These are phyloP conservation scores for Thelonectria discophora DNA, from an alignment of 2,329 filamentous ascomycete genomes.

Conservation along the genomic window DNA sequence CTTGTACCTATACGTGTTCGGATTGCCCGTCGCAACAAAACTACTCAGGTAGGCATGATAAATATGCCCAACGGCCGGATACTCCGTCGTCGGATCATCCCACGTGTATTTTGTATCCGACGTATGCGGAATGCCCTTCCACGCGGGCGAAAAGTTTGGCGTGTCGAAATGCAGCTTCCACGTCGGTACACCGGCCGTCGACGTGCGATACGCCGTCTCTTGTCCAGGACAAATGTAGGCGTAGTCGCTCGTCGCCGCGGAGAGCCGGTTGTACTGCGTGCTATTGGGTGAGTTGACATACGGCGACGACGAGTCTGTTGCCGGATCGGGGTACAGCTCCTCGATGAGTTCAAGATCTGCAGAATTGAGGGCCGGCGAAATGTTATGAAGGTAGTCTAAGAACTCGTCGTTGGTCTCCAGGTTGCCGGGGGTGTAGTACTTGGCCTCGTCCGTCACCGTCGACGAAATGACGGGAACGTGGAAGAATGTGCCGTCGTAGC, in stretches of 20 bases:
- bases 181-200: constrained; percentile 44
- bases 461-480: constrained; percentile 50
- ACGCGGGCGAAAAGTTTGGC: constrained; percentile 45
- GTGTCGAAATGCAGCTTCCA: constrained; percentile 53
- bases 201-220: constrained; percentile 53
- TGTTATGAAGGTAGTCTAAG: constrained; percentile 48
- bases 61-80: constrained; percentile 48
- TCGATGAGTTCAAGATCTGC: constrained; percentile 43
- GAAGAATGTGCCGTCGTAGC: constrained; percentile 49
- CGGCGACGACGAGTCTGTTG: constrained; percentile 45
- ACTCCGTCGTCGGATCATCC: constrained; percentile 47
- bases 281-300: constrained; percentile 51
- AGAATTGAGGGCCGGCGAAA: constrained; percentile 42
- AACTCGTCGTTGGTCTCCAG: constrained; percentile 50
- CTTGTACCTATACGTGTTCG: constrained; percentile 41
- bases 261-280: constrained; percentile 55
- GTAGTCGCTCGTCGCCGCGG: constrained; percentile 55
- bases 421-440: constrained; percentile 44
- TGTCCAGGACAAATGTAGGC: constrained; percentile 55
- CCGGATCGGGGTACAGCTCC: constrained; percentile 49
- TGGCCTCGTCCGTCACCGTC: constrained; percentile 49
- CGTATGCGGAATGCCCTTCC: constrained; percentile 51
- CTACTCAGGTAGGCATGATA: constrained; percentile 51
- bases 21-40: constrained; percentile 49
- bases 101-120: constrained; percentile 50